Evolutionary conservation across 371 early-diverging fungal species (phyloP).

Genomic region (Dichotomocladium elegans): DNA sequence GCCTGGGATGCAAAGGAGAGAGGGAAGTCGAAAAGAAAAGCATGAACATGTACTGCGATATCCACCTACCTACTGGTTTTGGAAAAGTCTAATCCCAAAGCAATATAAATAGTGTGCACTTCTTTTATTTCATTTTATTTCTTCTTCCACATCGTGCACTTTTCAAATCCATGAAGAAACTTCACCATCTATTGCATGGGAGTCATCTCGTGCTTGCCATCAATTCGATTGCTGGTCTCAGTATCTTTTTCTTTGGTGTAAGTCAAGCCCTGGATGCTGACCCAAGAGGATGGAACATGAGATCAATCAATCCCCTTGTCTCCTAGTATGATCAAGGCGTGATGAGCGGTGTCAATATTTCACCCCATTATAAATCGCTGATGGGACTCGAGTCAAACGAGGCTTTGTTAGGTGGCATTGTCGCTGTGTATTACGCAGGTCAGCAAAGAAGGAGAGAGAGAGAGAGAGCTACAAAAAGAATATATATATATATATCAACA

Average conservation of each 20-base stretch:
- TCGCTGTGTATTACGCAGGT: conserved; percentile 34
- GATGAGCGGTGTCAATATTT: conserved; percentile 41
- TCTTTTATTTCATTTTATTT: background rate
- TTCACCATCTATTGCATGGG: conserved; percentile 10
- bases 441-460: too few species aligned
- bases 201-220: conserved; percentile 23
- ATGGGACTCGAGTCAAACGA: conserved; percentile 36
- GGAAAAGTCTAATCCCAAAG: too few species aligned
- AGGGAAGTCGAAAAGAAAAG: too few species aligned
- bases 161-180: background rate
- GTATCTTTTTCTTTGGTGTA: conserved; percentile 47
- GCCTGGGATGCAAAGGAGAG: too few species aligned
- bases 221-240: conserved; percentile 36
- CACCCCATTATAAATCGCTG: conserved; percentile 31
- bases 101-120: too few species aligned
- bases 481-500: too few species aligned
- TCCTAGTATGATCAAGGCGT: conserved; percentile 46
- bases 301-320: too few species aligned
- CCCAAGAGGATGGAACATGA: too few species aligned
- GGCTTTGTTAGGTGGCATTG: conserved; percentile 36
- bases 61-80: too few species aligned
- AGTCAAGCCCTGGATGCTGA: conserved; percentile 1
- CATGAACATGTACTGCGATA: too few species aligned
- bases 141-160: background rate
- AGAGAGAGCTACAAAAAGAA: too few species aligned